Base-by-base conservation (phyloP, 305 asterid genomes). In the Rubia balearica region DNA sequence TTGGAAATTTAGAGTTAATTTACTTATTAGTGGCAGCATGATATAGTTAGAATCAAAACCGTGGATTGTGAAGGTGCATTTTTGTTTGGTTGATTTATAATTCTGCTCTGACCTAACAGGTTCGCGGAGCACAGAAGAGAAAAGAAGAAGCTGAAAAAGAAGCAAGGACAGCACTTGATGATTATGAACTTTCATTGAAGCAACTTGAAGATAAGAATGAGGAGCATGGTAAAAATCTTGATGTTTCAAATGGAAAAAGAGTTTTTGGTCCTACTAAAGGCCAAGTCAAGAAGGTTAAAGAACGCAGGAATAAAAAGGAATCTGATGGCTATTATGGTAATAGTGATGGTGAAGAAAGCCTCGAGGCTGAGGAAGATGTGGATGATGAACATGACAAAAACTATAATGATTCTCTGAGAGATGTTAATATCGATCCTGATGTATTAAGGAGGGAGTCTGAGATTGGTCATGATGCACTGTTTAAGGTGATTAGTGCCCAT, bases 91-190 rank as follows among this genome's bases (percentile, higher is more conserved):
- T 68, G 57, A 2, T 7, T 11, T 45, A 61, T 27, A 21, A 51
- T 59, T 46, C 51, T 71, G 45, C 21, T 78, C 48, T 62, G 17
- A 16, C 68, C 42, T 53, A 14, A n/a, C 73, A 91, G 99, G 87
- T 73, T 36, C 97, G 95, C 38, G 93, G 89, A 63, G 57, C 84
- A 71, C 81, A 89, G 73, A 94, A 82, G 86, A 88, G 84, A 68
- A 85, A 82, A 76, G 96, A 84, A 68, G 90, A 82, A 36, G 96
- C 89, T 72, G 90, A 91, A 66, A 87, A 88, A 79, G 98, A 94
- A 83, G 92, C 89, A 67, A 88, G 80, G 77, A 83, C 78, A 83
- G 96, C 95, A 75, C 77, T 94, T 17, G 85, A 87, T 62, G 96
- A 89, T 78, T 89, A 82, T 73, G 97, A 91, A 11, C 68, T 71